phyloP scores from a whole-genome alignment of 2,329 filamentous ascomycete genomes.

The Botryotinia convoluta region DNA sequence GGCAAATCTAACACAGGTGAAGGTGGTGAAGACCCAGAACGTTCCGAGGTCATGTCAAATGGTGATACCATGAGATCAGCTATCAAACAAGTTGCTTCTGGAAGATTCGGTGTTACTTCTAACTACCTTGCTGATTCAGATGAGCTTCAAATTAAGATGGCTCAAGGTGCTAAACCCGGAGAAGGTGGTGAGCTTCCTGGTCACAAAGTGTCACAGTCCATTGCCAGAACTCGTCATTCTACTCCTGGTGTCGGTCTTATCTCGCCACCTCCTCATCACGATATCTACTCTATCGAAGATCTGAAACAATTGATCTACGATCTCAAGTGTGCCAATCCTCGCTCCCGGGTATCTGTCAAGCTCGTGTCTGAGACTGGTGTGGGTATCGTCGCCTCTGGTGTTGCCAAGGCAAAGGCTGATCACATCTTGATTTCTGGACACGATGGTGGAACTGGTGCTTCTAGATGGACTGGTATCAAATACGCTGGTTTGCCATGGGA shows the following conservation, averaged over 20 bases:
- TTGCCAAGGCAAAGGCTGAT: conserved; percentile 95
- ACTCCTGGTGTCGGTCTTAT: conserved; percentile 95
- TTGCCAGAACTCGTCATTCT: conserved; percentile 91
- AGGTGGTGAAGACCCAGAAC: conserved; percentile 92
- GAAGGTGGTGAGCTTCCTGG: conserved; percentile 96
- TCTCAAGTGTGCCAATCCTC: conserved; percentile 91
- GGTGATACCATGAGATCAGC: conserved; percentile 96
- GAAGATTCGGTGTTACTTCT: conserved; percentile 92
- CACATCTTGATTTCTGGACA: conserved; percentile 97
- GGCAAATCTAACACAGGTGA: conserved; percentile 98
- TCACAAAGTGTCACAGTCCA: conserved; percentile 93
- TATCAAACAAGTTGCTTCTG: conserved; percentile 96
- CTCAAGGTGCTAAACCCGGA: conserved; percentile 94
- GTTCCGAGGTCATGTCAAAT: conserved; percentile 80
- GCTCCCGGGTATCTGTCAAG: conserved; percentile 91
- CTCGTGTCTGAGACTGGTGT: conserved; percentile 97
- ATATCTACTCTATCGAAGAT: conserved; percentile 98
- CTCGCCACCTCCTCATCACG: conserved; percentile 92
- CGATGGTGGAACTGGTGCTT: conserved; percentile 94
- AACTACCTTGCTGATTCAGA: conserved; percentile 94
- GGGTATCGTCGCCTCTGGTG: conserved; percentile 94
- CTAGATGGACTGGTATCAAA: conserved; percentile 97
- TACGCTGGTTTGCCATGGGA: conserved; percentile 97
- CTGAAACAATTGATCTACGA: conserved; percentile 97
- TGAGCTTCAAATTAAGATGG: conserved; percentile 99